Conservation (phyloP, 768 basidiomycete genomes). For the Amanita fuliginea region DNA sequence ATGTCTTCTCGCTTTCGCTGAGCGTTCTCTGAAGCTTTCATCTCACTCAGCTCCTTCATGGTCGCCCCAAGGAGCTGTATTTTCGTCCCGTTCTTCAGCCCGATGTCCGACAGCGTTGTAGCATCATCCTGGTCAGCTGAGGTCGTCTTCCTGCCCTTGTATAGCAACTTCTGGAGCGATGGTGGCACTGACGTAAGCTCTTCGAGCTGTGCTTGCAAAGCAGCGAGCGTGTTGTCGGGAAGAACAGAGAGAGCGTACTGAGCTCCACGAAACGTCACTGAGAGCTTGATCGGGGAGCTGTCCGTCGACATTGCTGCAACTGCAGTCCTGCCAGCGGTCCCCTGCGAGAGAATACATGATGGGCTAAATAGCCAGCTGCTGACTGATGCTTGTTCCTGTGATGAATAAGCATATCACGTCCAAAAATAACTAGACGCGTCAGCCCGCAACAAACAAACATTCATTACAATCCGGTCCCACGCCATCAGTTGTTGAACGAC, state of each 20-base stretch:
- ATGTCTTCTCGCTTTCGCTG: constrained; percentile 46
- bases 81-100: constrained; percentile 56
- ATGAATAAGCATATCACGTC: too few species aligned
- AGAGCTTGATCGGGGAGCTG: constrained; percentile 4
- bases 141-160: constrained; percentile 51
- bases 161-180: constrained; percentile 59
- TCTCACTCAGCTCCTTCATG: constrained; percentile 37
- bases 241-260: constrained; percentile 35
- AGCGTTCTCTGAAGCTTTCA: constrained; percentile 49
- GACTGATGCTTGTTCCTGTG: too few species aligned
- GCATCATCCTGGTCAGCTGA: constrained; percentile 14
- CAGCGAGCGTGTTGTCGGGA: constrained; percentile 38
- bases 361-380: too few species aligned
- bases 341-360: too few species aligned
- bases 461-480: too few species aligned
- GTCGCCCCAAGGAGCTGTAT: constrained; percentile 67
- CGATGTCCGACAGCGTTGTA: constrained; percentile 26
- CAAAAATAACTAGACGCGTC: too few species aligned
- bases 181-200: constrained; percentile 59
- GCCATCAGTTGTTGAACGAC: too few species aligned
- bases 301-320: too few species aligned
- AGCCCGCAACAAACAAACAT: too few species aligned
- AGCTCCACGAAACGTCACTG: constrained; percentile 38
- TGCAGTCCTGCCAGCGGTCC: too few species aligned
- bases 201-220: constrained; percentile 40